Evolutionary conservation across 768 basidiomycete genomes (phyloP), one percentile per base, ranked within the genome.

Genomic region (Imleria badia): DNA sequence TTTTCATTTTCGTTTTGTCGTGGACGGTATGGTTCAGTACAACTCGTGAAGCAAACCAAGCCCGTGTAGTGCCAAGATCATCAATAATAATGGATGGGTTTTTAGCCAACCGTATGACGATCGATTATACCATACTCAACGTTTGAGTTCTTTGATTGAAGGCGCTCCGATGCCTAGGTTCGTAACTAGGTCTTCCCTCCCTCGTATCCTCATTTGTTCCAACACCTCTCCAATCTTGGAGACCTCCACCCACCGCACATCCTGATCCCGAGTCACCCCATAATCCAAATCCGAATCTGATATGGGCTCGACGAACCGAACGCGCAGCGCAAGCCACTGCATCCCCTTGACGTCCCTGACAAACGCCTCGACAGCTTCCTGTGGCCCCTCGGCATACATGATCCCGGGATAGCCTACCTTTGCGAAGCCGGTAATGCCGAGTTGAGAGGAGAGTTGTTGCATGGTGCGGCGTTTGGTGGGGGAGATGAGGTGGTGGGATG

Each of bases 281-380:
- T 13, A 5, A 13, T 5, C 29, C 11, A 17, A 5, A 13, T 5
- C 29, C 11, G 36, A 20, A 36, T 17, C 19, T 15, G 23, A 34
- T 4, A 26, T 30, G 14, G 78, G 72, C 60, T 87, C 85, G 19
- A 83, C 65, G 60, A 88, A 86, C 22, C 88, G 69, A 6, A 87
- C 70, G 51, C 79, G 76, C 56, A 90, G 68, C 11, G 88, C 88
- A 1, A 90, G 73, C 89, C 89, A 91, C 62, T 89, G 86, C 87
- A 89, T 88, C 19, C 75, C 78, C 64, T 85, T 88, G 51, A 90
- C 79, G 48, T 84, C 85, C 19, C 65, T 71, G 1, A 87, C 80
- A 59, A 89, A 89, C 59, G 85, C 82, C 61, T 84, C 78, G 36
- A 46, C 38, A 8, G 9, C 30, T 7, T 23, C 52, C 1, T 12